These are phyloP conservation scores for Phalaenopsis hybrid DNA, from an alignment of 116 monocot genomes.

Conservation along the genomic window DNA sequence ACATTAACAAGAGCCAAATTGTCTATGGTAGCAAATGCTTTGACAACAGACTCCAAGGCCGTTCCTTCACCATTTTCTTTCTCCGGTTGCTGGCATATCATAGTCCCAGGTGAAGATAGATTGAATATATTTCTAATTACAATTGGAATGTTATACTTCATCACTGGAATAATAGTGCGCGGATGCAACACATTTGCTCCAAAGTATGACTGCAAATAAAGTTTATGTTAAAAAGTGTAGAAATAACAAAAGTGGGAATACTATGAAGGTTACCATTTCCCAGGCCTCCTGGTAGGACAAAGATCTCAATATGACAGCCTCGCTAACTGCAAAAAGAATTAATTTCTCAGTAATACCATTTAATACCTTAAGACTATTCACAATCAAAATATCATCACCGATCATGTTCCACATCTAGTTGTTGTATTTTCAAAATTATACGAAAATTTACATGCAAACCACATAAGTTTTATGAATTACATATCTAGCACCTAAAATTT, in stretches of 20 bases:
- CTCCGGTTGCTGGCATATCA: slow-evolving; percentile 54
- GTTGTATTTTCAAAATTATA: background rate
- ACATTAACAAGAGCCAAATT: slow-evolving; percentile 94
- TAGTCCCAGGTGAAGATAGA: slow-evolving; percentile 81
- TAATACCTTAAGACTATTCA: background rate
- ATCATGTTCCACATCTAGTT: background rate
- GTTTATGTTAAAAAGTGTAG: background rate
- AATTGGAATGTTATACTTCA: slow-evolving; percentile 85
- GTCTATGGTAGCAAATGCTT: slow-evolving; percentile 94
- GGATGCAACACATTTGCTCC: slow-evolving; percentile 99
- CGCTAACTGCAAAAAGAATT: slow-evolving; percentile 65
- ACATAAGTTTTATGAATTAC: no score
- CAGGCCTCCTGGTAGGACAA: slow-evolving; percentile 98
- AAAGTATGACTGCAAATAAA: slow-evolving; percentile 80
- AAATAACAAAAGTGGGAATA: background rate
- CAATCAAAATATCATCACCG: slow-evolving; percentile 1
- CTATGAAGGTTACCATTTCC: slow-evolving; percentile 77
- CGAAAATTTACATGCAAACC: no score
- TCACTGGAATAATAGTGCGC: slow-evolving; percentile 93
- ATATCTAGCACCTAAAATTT: no score
- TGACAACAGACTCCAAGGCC: slow-evolving; percentile 52
- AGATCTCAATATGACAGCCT: slow-evolving; percentile 81
- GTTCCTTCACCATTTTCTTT: slow-evolving; percentile 48
- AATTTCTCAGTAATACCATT: background rate
- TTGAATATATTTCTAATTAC: slow-evolving; percentile 84